Conservation (phyloP, 495 filamentous ascomycete genomes). For the Trichocladium uniseriatum region DNA sequence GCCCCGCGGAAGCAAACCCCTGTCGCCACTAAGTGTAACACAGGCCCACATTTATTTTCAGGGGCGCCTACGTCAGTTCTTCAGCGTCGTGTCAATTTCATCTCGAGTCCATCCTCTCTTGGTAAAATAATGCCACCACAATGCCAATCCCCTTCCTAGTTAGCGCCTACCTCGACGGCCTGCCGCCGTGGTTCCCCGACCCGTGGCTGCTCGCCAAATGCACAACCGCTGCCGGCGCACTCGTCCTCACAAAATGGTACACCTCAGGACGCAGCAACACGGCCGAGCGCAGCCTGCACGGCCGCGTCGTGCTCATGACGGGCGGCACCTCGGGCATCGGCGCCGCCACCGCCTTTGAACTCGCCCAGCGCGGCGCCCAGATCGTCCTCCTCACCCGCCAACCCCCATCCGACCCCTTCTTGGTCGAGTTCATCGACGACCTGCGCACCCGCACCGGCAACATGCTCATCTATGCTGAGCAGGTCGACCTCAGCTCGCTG, state of each 20-base stretch:
- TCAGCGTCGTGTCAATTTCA: neutral
- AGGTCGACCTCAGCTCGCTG: constrained; percentile 79
- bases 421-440: constrained; percentile 86
- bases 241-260: constrained; percentile 68
- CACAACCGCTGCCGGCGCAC: constrained; percentile 45
- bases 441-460: constrained; percentile 72
- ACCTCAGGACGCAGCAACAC: constrained; percentile 64
- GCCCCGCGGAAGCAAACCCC: too few species aligned
- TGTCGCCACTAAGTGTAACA: neutral
- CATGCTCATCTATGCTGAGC: constrained; percentile 86
- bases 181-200: constrained; percentile 55
- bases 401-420: constrained; percentile 70
- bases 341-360: constrained; percentile 57
- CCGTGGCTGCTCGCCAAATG: constrained; percentile 50
- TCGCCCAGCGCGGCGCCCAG: constrained; percentile 81
- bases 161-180: constrained; percentile 52
- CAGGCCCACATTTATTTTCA: constrained; percentile 3
- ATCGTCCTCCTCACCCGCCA: constrained; percentile 82
- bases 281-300: constrained; percentile 82
- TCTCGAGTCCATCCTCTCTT: neutral
- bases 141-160: constrained; percentile 79
- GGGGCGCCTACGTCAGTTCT: constrained; percentile 12
- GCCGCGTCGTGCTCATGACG: constrained; percentile 87
- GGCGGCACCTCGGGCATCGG: constrained; percentile 94
- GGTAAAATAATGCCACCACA: constrained; percentile 1